phyloP scores from a whole-genome alignment of 2,329 filamentous ascomycete species.

The Ciborinia camelliae region DNA sequence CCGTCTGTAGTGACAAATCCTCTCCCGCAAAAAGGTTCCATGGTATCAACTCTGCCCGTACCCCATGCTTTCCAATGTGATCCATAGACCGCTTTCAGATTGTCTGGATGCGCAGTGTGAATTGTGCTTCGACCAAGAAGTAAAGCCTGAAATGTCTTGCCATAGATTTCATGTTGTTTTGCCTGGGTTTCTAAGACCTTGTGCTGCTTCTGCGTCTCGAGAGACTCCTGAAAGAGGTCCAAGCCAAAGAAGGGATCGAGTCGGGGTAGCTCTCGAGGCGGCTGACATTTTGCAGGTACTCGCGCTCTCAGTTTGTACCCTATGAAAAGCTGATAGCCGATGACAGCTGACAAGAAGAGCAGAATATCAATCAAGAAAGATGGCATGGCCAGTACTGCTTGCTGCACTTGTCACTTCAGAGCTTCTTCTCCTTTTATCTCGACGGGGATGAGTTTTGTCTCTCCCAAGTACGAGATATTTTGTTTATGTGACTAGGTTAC shows the following conservation, averaged over 20 bases:
- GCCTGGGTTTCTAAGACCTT: background rate
- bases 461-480: no score
- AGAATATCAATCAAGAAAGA: background rate
- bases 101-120: conserved; percentile 10
- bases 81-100: background rate
- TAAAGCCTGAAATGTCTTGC: background rate
- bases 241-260: background rate
- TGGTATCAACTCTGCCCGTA: background rate
- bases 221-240: background rate
- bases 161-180: background rate
- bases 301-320: background rate
- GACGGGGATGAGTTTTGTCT: background rate
- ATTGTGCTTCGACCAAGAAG: background rate
- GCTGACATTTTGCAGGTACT: background rate
- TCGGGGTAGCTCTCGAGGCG: background rate
- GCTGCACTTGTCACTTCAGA: no score
- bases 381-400: no score
- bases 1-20: conserved; percentile 16
- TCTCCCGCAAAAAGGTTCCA: conserved; percentile 11
- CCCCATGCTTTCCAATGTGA: conserved; percentile 3
- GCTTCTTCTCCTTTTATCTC: background rate
- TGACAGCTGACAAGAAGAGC: background rate
- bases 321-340: background rate
- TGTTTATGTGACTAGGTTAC: no score
- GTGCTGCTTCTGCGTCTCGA: background rate